Evolutionary conservation across 306 rosid genomes (phyloP).

Genomic region (Prunus mongolica): DNA sequence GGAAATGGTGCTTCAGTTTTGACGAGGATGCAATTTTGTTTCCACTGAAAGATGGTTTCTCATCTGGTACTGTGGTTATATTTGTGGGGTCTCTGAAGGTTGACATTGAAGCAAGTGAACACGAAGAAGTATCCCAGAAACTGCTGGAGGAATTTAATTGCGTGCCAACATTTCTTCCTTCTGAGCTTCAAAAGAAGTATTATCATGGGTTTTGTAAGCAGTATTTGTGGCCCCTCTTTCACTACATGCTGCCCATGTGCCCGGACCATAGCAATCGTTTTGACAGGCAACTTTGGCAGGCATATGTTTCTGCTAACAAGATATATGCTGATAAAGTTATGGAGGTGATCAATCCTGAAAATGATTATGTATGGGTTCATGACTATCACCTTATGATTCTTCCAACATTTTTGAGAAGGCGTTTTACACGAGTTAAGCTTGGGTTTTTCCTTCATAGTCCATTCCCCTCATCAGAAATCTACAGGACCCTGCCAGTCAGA

Average conservation of each 20-base stretch:
- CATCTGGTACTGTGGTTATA: slow-evolving; percentile 49
- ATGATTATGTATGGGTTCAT: slow-evolving; percentile 86
- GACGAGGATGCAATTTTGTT: slow-evolving; percentile 65
- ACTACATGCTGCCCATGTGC: slow-evolving; percentile 79
- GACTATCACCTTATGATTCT: slow-evolving; percentile 96
- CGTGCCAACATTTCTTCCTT: slow-evolving; percentile 70
- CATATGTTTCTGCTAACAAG: slow-evolving; percentile 81
- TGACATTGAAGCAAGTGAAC: slow-evolving; percentile 56
- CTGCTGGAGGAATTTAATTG: slow-evolving; percentile 77
- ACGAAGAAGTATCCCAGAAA: slow-evolving; percentile 60
- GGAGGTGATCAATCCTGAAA: slow-evolving; percentile 72
- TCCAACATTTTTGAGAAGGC: slow-evolving; percentile 77
- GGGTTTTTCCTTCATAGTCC: slow-evolving; percentile 86
- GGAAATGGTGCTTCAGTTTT: slow-evolving; percentile 62
- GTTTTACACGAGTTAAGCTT: slow-evolving; percentile 53
- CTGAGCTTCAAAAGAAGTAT: slow-evolving; percentile 51
- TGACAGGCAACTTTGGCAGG: slow-evolving; percentile 75
- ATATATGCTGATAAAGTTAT: slow-evolving; percentile 72
- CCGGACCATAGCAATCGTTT: slow-evolving; percentile 59
- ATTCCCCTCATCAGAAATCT: slow-evolving; percentile 88
- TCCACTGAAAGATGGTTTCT: slow-evolving; percentile 63
- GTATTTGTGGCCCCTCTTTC: slow-evolving; percentile 76
- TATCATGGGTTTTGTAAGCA: slow-evolving; percentile 88
- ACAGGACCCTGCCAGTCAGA: slow-evolving; percentile 71
- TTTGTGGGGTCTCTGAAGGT: slow-evolving; percentile 69